Evolutionary conservation across 345 rosid genomes (phyloP).

Genomic region (Schrenkiella parvula): DNA sequence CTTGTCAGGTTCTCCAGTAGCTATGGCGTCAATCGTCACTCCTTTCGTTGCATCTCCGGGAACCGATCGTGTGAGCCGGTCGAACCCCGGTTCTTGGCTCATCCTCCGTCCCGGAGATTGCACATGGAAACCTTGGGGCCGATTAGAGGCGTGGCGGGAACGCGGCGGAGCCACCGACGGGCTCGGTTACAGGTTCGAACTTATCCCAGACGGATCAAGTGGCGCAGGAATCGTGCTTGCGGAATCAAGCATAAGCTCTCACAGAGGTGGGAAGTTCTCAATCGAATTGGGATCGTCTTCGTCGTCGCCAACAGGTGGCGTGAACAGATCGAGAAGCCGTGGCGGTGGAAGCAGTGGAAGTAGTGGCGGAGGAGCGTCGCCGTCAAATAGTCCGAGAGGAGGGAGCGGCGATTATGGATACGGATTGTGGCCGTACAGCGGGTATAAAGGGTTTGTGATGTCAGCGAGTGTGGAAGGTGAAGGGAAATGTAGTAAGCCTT

Average conservation of each 20-base stretch:
- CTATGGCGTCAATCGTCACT: slow-evolving; percentile 73
- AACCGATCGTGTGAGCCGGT: slow-evolving; percentile 81
- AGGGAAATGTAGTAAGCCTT: slow-evolving; percentile 78
- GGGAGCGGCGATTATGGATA: slow-evolving; percentile 73
- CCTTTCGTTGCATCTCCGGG: slow-evolving; percentile 89
- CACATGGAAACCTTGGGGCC: slow-evolving; percentile 93
- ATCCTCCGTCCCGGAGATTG: slow-evolving; percentile 74
- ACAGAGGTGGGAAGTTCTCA: slow-evolving; percentile 72
- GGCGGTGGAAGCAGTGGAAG: slow-evolving; percentile 62
- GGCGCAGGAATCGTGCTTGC: slow-evolving; percentile 66
- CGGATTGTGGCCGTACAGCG: slow-evolving; percentile 65
- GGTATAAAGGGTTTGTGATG: slow-evolving; percentile 80
- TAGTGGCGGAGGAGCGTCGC: slow-evolving; percentile 48
- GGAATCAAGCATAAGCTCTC: slow-evolving; percentile 58
- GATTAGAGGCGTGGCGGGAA: slow-evolving; percentile 95
- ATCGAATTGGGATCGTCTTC: slow-evolving; percentile 46
- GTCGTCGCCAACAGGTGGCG: slow-evolving; percentile 3
- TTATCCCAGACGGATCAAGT: slow-evolving; percentile 59
- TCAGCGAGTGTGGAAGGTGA: slow-evolving; percentile 82
- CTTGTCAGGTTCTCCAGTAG: slow-evolving; percentile 87
- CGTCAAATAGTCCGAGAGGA: slow-evolving; percentile 70
- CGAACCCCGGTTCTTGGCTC: slow-evolving; percentile 89
- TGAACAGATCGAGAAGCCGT: slow-evolving; percentile 32
- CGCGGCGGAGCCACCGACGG: slow-evolving; percentile 69
- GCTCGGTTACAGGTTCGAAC: slow-evolving; percentile 73